phyloP scores from a whole-genome alignment of 768 basidiomycete species.

The Pisolithus orientalis region DNA sequence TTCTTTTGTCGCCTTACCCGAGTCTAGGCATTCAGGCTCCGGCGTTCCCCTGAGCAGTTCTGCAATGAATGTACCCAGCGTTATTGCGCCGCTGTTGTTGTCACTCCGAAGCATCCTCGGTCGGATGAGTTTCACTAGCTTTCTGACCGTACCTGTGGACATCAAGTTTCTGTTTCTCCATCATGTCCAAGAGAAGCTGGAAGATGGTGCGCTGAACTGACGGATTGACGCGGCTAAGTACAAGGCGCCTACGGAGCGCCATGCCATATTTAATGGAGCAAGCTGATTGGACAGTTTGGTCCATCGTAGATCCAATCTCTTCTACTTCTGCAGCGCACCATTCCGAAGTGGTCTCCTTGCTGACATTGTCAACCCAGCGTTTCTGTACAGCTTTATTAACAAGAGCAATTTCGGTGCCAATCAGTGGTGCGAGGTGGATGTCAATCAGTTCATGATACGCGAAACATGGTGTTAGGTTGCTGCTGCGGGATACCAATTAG shows the following conservation, averaged over 20 bases:
- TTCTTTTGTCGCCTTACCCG: slow-evolving; percentile 39
- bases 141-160: slow-evolving; percentile 86
- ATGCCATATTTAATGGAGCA: slow-evolving; percentile 59
- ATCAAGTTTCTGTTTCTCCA: slow-evolving; percentile 74
- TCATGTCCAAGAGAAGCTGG: slow-evolving; percentile 65
- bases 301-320: slow-evolving; percentile 52
- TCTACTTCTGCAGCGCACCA: slow-evolving; percentile 59
- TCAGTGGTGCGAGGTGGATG: slow-evolving; percentile 59
- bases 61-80: slow-evolving; percentile 37
- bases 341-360: slow-evolving; percentile 47
- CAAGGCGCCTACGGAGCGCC: slow-evolving; percentile 80
- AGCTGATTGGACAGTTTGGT: slow-evolving; percentile 50
- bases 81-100: slow-evolving; percentile 5
- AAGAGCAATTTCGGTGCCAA: slow-evolving; percentile 70
- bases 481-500: slow-evolving; percentile 31
- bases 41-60: slow-evolving; percentile 43
- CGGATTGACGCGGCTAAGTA: slow-evolving; percentile 48
- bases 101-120: slow-evolving; percentile 28
- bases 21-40: slow-evolving; percentile 39
- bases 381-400: slow-evolving; percentile 39
- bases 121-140: slow-evolving; percentile 57
- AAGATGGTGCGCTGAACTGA: slow-evolving; percentile 58
- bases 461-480: slow-evolving; percentile 74
- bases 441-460: not conserved
- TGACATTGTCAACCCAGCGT: slow-evolving; percentile 59